These are phyloP conservation scores for Saccharum officinarum DNA, from an alignment of 176 grass and related monocot genomes.

Conservation along the genomic window DNA sequence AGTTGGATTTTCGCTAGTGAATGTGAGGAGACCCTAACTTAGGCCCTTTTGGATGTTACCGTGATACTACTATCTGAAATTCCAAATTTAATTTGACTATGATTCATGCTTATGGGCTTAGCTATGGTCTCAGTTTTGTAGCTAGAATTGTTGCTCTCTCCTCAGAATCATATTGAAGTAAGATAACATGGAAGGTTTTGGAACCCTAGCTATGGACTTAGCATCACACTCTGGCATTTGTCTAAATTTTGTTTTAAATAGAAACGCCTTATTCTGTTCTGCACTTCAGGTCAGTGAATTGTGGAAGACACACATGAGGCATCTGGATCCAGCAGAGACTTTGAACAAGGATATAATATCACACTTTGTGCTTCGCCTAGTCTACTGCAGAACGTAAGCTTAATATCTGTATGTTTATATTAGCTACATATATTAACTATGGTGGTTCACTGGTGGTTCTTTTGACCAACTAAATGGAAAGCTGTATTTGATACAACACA, in stretches of 20 bases:
- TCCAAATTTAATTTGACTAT: background rate
- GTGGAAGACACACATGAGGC: slow-evolving; percentile 82
- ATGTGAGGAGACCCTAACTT: background rate
- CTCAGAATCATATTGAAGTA: background rate
- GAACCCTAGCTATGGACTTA: background rate
- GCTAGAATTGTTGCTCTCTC: background rate
- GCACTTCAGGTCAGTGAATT: slow-evolving; percentile 62
- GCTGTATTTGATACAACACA: background rate
- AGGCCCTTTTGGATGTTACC: background rate
- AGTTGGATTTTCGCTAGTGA: slow-evolving; percentile 17
- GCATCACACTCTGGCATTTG: background rate
- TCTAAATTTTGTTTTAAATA: background rate
- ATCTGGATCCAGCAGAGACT: slow-evolving; percentile 76
- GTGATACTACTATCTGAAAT: background rate
- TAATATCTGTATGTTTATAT: slow-evolving; percentile 7
- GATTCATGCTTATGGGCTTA: background rate
- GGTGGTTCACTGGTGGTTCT: background rate
- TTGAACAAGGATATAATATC: slow-evolving; percentile 96
- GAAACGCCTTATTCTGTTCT: background rate
- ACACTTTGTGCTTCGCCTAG: slow-evolving; percentile 92
- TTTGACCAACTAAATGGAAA: slow-evolving; percentile 17
- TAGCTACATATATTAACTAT: background rate
- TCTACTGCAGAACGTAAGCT: slow-evolving; percentile 97
- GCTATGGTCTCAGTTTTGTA: background rate
- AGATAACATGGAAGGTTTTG: background rate